phyloP scores from a whole-genome alignment of 805 yeast species.

The Yarrowia yakushimensis region DNA sequence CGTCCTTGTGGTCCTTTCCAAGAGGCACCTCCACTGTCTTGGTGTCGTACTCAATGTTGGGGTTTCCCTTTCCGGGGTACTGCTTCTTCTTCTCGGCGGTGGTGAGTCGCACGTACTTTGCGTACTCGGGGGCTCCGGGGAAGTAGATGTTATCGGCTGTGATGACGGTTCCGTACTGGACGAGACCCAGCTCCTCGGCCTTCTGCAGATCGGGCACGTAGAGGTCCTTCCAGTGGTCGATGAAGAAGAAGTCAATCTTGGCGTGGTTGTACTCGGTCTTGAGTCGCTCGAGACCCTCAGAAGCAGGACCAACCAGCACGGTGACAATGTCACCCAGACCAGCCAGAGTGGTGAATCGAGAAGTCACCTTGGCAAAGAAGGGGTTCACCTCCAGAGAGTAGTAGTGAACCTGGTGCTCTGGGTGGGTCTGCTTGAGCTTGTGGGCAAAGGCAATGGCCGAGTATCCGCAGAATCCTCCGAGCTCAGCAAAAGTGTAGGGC shows the following conservation, averaged over 20 bases:
- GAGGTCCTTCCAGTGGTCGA: constrained; percentile 27
- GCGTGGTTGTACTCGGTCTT: constrained; percentile 22
- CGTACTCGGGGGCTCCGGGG: constrained; percentile 23
- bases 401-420: constrained; percentile 13
- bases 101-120: constrained; percentile 19
- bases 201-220: constrained; percentile 26
- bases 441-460: constrained; percentile 24
- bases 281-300: constrained; percentile 22
- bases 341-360: constrained; percentile 10
- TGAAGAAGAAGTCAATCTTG: constrained; percentile 25
- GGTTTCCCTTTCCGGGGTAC: constrained; percentile 18
- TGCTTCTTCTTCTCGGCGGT: constrained; percentile 6
- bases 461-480: constrained; percentile 23
- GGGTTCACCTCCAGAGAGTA: constrained; percentile 20
- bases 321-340: constrained; percentile 22
- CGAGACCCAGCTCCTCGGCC: constrained; percentile 26
- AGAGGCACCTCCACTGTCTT: constrained; percentile 14
- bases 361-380: constrained; percentile 24
- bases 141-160: constrained; percentile 23
- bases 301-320: constrained; percentile 16
- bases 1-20: constrained; percentile 1
- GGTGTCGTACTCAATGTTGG: constrained; percentile 22
- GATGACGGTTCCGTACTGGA: constrained; percentile 25
- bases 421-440: constrained; percentile 21
- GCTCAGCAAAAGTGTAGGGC: constrained; percentile 10